Evolutionary conservation across 495 filamentous ascomycete genomes (phyloP).

Genomic region (Pseudotulostoma volvatum): DNA sequence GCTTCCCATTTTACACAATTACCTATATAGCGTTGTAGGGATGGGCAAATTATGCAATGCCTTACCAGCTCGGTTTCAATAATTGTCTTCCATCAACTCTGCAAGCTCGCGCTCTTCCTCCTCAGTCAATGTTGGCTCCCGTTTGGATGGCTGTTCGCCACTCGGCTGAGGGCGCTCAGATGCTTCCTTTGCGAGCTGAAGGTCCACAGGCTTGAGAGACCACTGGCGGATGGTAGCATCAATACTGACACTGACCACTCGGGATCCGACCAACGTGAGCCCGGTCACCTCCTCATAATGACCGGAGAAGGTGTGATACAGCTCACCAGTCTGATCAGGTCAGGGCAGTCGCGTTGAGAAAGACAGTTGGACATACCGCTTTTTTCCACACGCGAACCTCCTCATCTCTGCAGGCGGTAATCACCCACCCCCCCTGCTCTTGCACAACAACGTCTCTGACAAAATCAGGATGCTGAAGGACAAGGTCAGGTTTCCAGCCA

Average conservation of each 20-base stretch:
- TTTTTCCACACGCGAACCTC: constrained; percentile 80
- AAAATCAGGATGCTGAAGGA: constrained; percentile 68
- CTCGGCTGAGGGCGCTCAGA: constrained; percentile 36
- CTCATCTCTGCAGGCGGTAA: constrained; percentile 84
- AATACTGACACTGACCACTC: constrained; percentile 65
- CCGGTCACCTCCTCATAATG: constrained; percentile 90
- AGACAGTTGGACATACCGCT: constrained; percentile 23
- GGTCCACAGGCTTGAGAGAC: constrained; percentile 46
- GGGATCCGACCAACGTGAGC: constrained; percentile 43
- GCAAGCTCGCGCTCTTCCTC: constrained; percentile 81
- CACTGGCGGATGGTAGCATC: constrained; percentile 78
- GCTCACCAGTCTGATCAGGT: constrained; percentile 40
- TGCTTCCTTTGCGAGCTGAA: constrained; percentile 43
- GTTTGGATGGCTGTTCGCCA: constrained; percentile 25
- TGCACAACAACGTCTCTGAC: constrained; percentile 66
- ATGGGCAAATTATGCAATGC: no score
- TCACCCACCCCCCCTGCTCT: constrained; percentile 58
- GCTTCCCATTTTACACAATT: no score
- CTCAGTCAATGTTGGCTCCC: constrained; percentile 43
- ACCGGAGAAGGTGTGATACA: constrained; percentile 62
- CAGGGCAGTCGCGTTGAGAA: constrained; percentile 4
- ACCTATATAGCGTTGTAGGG: no score
- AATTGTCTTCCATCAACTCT: constrained; percentile 66
- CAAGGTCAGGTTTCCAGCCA: constrained; percentile 52
- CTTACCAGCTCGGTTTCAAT: no score